These are phyloP conservation scores for Lasiosphaeriaceae sp. DNA, from an alignment of 495 filamentous ascomycete species.

Conservation along the genomic window DNA sequence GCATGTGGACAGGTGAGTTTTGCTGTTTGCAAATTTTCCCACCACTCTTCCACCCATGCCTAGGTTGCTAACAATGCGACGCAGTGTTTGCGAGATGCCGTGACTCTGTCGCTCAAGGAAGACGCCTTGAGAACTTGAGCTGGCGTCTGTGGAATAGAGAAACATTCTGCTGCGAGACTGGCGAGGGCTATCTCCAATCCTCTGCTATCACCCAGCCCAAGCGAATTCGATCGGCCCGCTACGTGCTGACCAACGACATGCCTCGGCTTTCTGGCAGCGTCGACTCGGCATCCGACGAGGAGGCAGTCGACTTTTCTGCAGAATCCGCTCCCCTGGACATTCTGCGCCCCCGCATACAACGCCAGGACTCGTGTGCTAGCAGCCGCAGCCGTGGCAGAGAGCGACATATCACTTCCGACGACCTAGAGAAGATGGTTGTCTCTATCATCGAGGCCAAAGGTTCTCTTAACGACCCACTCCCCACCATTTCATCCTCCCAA, in stretches of 20 bases:
- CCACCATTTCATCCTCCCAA: constrained; percentile 38
- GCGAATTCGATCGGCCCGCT: constrained; percentile 38
- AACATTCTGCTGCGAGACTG: constrained; percentile 83
- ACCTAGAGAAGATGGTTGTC: constrained; percentile 84
- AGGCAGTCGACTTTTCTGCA: constrained; percentile 64
- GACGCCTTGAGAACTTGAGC: constrained; percentile 88
- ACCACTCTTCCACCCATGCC: neutral
- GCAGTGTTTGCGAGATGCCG: constrained; percentile 95
- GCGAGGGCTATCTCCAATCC: constrained; percentile 29
- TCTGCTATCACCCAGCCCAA: constrained; percentile 44
- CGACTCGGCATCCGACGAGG: constrained; percentile 76
- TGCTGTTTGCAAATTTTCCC: neutral
- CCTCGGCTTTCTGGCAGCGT: constrained; percentile 90
- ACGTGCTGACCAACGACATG: constrained; percentile 46
- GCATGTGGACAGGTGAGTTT: constrained; percentile 93
- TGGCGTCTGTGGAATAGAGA: constrained; percentile 97
- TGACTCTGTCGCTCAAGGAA: constrained; percentile 88
- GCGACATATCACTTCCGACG: constrained; percentile 84
- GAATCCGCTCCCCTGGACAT: constrained; percentile 55
- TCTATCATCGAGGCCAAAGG: constrained; percentile 77
- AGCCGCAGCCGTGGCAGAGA: constrained; percentile 67
- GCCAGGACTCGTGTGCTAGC: constrained; percentile 52
- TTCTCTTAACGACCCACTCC: constrained; percentile 56
- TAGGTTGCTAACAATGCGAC: constrained; percentile 8
- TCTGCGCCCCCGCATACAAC: constrained; percentile 52